Conservation (phyloP, 1,284 basidiomycete genomes). For the Moesziomyces parantarcticus region DNA sequence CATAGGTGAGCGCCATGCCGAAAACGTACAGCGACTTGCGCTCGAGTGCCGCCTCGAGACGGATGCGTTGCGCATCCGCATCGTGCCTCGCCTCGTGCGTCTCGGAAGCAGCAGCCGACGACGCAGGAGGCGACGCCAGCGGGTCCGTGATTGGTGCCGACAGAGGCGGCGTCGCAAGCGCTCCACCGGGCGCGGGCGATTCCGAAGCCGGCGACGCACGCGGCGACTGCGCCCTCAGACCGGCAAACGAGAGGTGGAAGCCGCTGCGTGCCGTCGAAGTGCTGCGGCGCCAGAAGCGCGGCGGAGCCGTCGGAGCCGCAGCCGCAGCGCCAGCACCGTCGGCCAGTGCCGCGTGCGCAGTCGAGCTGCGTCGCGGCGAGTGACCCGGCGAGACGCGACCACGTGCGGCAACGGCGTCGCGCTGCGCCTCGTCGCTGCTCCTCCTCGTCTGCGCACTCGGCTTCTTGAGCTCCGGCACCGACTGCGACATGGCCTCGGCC, state of each 20-base stretch:
- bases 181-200: background rate
- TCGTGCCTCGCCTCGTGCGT: background rate
- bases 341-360: slow-evolving; percentile 25
- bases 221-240: slow-evolving; percentile 31
- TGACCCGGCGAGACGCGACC: slow-evolving; percentile 20
- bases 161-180: slow-evolving; percentile 6
- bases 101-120: slow-evolving; percentile 3
- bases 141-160: slow-evolving; percentile 8
- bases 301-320: slow-evolving; percentile 8
- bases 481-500: slow-evolving; percentile 56
- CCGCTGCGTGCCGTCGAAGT: slow-evolving; percentile 30
- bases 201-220: slow-evolving; percentile 1
- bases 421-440: slow-evolving; percentile 8
- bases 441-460: slow-evolving; percentile 1
- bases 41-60: slow-evolving; percentile 20
- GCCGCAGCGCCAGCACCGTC: slow-evolving; percentile 10
- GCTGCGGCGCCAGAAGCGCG: slow-evolving; percentile 43
- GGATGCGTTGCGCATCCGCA: slow-evolving; percentile 5
- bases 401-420: background rate
- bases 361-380: slow-evolving; percentile 32
- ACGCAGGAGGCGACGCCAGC: background rate
- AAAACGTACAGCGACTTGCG: slow-evolving; percentile 20
- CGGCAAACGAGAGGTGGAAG: slow-evolving; percentile 46
- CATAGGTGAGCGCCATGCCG: slow-evolving; percentile 35
- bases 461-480: slow-evolving; percentile 55